Base-by-base conservation (phyloP, 208 protist genomes). In the Crithidia sp. region DNA sequence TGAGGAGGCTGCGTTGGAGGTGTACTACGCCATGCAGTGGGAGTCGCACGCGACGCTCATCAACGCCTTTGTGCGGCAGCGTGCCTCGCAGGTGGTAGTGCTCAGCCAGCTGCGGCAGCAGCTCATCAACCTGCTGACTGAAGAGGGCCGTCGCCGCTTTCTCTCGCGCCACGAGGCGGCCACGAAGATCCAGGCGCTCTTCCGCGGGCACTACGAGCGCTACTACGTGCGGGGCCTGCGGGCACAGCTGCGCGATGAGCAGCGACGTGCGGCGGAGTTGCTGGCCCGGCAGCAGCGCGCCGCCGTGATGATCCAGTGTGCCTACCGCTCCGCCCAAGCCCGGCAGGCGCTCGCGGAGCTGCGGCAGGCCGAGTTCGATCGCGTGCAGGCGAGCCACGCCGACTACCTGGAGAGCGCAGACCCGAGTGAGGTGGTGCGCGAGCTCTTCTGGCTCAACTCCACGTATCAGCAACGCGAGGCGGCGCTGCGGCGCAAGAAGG, bases 371-470 rank as follows among this genome's bases (percentile, higher is more conserved):
- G 82, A 88, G 67, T 69, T 82, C 0, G 76, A 81, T 64, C 75
- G 75, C 58, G 64, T 82, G 17, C 69, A 94, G 43, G 77, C 40
- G n/a, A 84, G 77, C 17, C 79, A 91, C 57, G 61, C 87, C 47
- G 81, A 92, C 19, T 83, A 77, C 40, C 57, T 71, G n/a, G 76
- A 75, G 45, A 84, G 82, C 9, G 81, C 80, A 7, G 80, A 95
- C 63, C 81, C 93, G n/a, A 74, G 83, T 41, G 80, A 87, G 41
- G 65, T 97, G 36, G 93, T 96, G 56, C 74, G 81, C 43, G 79
- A 94, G 66, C 80, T 97, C n/a, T 97, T 97, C 84, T 95, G 92
- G 92, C 77, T 83, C 37, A 67, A 91, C 68, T 79, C 83, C 60
- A 79, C 84, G 2, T 67, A 81, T 43, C 55, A 73, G 62, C 76